phyloP scores from a whole-genome alignment of 1,139 yeast species.

The Lodderomyces jiufengensis region DNA sequence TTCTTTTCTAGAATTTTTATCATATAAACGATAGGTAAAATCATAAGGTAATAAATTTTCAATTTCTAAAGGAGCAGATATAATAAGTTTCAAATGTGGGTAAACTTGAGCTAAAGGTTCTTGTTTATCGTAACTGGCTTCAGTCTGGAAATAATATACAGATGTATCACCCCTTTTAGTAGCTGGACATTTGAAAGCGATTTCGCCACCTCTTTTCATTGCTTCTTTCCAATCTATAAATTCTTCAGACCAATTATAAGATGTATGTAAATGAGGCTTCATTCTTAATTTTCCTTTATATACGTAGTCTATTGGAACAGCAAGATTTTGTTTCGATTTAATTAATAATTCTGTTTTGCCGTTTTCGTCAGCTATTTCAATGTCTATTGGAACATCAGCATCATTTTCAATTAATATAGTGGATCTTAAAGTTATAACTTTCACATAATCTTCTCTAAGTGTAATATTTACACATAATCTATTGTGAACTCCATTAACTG shows the following conservation, averaged over 20 bases:
- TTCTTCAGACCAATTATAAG: slow-evolving; percentile 66
- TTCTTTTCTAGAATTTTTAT: slow-evolving; percentile 67
- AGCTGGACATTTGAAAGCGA: slow-evolving; percentile 59
- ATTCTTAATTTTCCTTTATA: slow-evolving; percentile 56
- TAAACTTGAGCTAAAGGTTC: slow-evolving; percentile 74
- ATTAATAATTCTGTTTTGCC: slow-evolving; percentile 33
- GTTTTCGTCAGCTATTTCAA: slow-evolving; percentile 24
- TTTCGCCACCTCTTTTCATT: slow-evolving; percentile 36
- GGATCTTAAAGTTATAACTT: slow-evolving; percentile 71
- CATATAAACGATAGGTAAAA: slow-evolving; percentile 70
- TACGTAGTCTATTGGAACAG: slow-evolving; percentile 73
- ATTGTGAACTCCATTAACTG: slow-evolving; percentile 60
- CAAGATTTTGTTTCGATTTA: slow-evolving; percentile 50
- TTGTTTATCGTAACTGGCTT: slow-evolving; percentile 56
- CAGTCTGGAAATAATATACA: slow-evolving; percentile 68
- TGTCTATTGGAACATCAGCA: slow-evolving; percentile 58
- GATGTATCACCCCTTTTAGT: slow-evolving; percentile 33
- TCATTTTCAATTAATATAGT: slow-evolving; percentile 68
- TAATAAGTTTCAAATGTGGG: slow-evolving; percentile 76
- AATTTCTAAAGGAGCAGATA: slow-evolving; percentile 85
- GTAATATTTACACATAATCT: slow-evolving; percentile 69
- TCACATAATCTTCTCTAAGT: slow-evolving; percentile 73
- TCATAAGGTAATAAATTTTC: slow-evolving; percentile 86
- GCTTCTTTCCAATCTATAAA: slow-evolving; percentile 65
- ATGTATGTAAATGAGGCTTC: slow-evolving; percentile 53